Base-by-base conservation (phyloP, 345 rosid species). In the Anastatica hierochuntica region DNA sequence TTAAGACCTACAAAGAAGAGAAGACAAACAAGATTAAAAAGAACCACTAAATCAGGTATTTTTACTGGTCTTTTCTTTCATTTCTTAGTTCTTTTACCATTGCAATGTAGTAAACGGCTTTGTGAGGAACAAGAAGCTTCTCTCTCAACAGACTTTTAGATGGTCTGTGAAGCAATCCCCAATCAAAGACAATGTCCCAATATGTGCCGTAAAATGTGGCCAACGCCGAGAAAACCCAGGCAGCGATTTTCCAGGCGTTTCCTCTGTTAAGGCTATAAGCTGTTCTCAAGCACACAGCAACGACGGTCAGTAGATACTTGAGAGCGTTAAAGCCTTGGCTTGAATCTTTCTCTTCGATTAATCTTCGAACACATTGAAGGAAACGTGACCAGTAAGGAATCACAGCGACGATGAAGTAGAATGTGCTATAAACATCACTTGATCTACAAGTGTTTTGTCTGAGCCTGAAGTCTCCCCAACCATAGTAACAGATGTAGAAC, bases 401-500 rank as follows among this genome's bases (percentile, higher is more conserved):
- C 29, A 69, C 74, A 10, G 88, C 82, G 18, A 84, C 69, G 3
- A 84, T 67, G 76, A 77, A 79, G 49, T 60, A 48, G 50, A 81
- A 81, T 37, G 70, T 63, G 16, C 34, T 67, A 74, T 41, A 84
- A 6, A 68, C 58, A 17, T 9, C 35, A 9, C 50, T 67, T 4
- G 12, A 1, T 8, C 37, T 71, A 59, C 94, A 84, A 11, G 43
- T 66, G 73, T 69, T 74, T 11, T n/a, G 10, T 47, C 86, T 68
- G 13, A 2, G 70, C 58, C 19, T 68, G 34, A 60, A 69, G 56
- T 82, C 83, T 60, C 86, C 89, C 94, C 84, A 79, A 7, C 77
- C 82, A 41, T 79, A 81, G 67, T 84, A 77, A 69, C 94, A 84
- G 10, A 82, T 21, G 36, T 79, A 85, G 64, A 85, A 85, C 74